Conservation (phyloP, 352 stramenopile genomes). For the Thraustochytrium aureum region DNA sequence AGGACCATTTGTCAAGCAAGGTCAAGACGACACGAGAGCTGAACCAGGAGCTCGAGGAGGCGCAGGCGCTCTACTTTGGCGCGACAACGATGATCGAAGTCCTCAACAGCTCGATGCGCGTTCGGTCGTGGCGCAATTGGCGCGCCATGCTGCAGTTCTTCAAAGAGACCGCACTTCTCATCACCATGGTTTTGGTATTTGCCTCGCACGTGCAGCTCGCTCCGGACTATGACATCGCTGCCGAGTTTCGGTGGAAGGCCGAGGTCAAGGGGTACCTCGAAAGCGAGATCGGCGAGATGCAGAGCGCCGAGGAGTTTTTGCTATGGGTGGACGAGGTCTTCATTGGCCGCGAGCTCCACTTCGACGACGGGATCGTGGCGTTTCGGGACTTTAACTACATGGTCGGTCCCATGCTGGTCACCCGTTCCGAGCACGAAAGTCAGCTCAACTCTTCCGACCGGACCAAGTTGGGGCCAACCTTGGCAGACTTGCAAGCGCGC, state of each 20-base stretch:
- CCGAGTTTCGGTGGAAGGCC: neutral
- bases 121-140: conserved; percentile 30
- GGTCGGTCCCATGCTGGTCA: neutral
- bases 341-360: neutral
- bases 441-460: neutral
- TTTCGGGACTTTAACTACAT: conserved; percentile 20
- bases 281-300: neutral
- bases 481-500: neutral
- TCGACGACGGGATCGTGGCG: neutral
- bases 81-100: conserved; percentile 18
- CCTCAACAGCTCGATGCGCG: neutral
- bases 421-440: neutral
- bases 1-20: neutral
- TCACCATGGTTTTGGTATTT: neutral
- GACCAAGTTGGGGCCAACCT: neutral
- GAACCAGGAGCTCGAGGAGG: neutral
- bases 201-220: conserved; percentile 5
- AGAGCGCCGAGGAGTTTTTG: neutral
- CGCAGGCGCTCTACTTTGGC: neutral
- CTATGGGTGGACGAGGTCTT: conserved; percentile 1
- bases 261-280: neutral
- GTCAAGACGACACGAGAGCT: conserved; percentile 13
- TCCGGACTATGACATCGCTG: conserved; percentile 34
- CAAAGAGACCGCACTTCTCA: neutral
- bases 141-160: conserved; percentile 34